Percentiles rank a stretch among this genome's conserved stretches.
phyloP scores from a whole-genome alignment of 805 yeast genomes.

The Candida sanyiensis region DNA sequence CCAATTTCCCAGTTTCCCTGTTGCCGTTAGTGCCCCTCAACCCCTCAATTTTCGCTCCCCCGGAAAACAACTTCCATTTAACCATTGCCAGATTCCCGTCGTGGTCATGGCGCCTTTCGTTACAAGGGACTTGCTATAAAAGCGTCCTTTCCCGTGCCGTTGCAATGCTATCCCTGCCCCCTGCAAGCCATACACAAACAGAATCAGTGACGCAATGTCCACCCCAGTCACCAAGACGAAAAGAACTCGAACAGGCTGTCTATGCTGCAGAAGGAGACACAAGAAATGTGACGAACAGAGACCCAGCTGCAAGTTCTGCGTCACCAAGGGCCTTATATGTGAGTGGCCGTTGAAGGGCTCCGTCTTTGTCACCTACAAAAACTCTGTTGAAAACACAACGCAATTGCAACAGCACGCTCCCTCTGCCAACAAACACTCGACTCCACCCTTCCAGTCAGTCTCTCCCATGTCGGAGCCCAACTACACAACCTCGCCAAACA shows the following conservation, averaged over 20 bases:
- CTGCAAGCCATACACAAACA: background rate
- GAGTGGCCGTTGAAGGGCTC: conserved; percentile 19
- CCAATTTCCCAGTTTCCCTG: too few relatives aligned
- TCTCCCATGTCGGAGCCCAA: background rate
- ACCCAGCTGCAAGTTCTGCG: conserved; percentile 38
- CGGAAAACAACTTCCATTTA: conserved; percentile 2
- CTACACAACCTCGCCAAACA: background rate
- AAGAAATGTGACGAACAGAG: conserved; percentile 54
- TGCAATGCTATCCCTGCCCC: background rate
- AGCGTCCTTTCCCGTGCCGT: too few relatives aligned
- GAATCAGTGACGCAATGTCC: background rate
- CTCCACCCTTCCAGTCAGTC: background rate
- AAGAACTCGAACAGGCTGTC: conserved; percentile 47
- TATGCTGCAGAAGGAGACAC: conserved; percentile 57
- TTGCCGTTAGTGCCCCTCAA: background rate
- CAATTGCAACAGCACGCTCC: background rate
- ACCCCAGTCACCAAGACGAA: conserved; percentile 5
- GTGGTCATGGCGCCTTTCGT: background rate
- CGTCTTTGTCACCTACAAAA: conserved; percentile 16
- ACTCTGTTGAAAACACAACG: background rate
- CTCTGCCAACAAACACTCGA: background rate
- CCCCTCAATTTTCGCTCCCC: conserved; percentile 2
- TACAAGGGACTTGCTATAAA: background rate
- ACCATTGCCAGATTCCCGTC: conserved; percentile 1
- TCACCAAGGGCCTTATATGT: conserved; percentile 29